Conservation (phyloP, 371 early-diverging fungal species). For the Rhizopus arrhizus region DNA sequence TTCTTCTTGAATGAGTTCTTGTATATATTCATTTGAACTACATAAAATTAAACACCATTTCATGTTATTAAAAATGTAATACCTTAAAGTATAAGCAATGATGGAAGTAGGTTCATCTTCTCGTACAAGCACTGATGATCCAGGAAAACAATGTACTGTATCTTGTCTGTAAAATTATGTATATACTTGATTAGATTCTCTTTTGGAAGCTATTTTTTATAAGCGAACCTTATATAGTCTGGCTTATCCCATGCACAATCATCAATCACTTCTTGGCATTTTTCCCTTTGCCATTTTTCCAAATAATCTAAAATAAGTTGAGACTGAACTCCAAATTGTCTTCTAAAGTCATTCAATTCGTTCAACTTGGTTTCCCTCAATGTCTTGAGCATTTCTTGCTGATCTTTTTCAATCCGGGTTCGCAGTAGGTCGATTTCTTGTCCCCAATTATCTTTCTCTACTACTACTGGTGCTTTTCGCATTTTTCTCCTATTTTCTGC, state of each 20-base stretch:
- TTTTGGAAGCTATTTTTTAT: neutral
- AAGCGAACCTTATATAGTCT: slow-evolving; percentile 33
- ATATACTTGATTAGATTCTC: neutral
- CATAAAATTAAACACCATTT: neutral
- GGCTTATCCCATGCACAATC: slow-evolving; percentile 40
- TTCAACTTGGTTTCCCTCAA: slow-evolving; percentile 25
- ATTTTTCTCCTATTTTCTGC: slow-evolving; percentile 14
- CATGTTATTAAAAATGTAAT: slow-evolving; percentile 1
- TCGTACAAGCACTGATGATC: slow-evolving; percentile 80
- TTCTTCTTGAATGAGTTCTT: slow-evolving; percentile 16
- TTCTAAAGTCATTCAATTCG: slow-evolving; percentile 43
- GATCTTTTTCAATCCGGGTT: slow-evolving; percentile 27
- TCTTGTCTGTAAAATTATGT: slow-evolving; percentile 24
- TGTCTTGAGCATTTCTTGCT: slow-evolving; percentile 15
- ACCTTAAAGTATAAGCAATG: slow-evolving; percentile 83
- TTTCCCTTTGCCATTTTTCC: slow-evolving; percentile 35
- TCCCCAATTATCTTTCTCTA: slow-evolving; percentile 6
- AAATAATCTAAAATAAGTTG: slow-evolving; percentile 30
- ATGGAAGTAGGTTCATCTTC: slow-evolving; percentile 92
- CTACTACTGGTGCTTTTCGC: neutral
- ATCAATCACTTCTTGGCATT: slow-evolving; percentile 23
- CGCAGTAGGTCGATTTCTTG: slow-evolving; percentile 21
- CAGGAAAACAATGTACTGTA: slow-evolving; percentile 75
- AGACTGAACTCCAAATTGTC: slow-evolving; percentile 36
- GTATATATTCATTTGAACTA: slow-evolving; percentile 34